These are phyloP conservation scores for Trypanosoma vivax DNA, from an alignment of 208 protist genomes.

Conservation along the genomic window DNA sequence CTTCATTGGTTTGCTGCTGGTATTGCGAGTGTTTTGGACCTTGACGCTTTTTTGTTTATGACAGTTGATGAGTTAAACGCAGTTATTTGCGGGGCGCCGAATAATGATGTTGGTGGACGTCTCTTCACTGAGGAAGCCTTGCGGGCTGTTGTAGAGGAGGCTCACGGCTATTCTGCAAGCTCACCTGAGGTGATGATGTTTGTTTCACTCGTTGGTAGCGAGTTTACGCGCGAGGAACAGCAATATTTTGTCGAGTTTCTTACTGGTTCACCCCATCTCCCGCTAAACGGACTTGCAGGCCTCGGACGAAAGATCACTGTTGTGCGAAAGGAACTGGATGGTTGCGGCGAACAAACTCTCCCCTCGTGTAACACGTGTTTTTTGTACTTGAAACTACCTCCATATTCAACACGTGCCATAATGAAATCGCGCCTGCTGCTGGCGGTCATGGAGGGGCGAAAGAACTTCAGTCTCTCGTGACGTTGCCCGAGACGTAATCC, in stretches of 20 bases:
- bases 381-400: conserved; percentile 86
- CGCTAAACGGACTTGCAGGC: conserved; percentile 66
- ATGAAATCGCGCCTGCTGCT: conserved; percentile 67
- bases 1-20: conserved; percentile 55
- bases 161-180: conserved; percentile 76
- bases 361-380: conserved; percentile 91
- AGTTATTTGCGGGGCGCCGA: conserved; percentile 40
- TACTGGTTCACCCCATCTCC: conserved; percentile 77
- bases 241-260: conserved; percentile 84
- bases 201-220: conserved; percentile 52
- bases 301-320: conserved; percentile 75
- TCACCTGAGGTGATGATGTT: conserved; percentile 62
- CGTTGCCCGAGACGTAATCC: not conserved
- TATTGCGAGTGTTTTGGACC: conserved; percentile 52
- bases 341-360: conserved; percentile 53
- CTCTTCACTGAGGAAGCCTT: conserved; percentile 73
- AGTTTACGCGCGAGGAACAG: conserved; percentile 65
- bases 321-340: conserved; percentile 78
- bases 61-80: conserved; percentile 43
- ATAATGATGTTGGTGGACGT: conserved; percentile 14
- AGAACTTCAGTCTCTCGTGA: conserved; percentile 84
- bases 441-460: conserved; percentile 79
- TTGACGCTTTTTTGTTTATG: conserved; percentile 42
- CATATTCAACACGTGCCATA: conserved; percentile 59
- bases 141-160: conserved; percentile 37